Base-by-base conservation (phyloP, 768 basidiomycete species). In the Multifurca ochricompacta region DNA sequence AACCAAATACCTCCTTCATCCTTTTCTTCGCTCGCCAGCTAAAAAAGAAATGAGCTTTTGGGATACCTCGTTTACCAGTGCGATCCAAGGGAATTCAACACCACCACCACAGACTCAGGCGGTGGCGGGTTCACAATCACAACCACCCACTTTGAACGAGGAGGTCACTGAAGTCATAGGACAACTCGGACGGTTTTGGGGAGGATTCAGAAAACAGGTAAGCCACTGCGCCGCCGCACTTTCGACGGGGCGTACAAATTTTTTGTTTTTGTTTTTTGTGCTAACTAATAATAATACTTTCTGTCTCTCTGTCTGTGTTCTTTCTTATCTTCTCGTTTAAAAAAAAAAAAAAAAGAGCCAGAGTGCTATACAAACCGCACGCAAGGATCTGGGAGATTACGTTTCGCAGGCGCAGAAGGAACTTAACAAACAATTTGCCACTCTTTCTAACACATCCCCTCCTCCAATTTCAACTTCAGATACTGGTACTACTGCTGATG, bases 131-230 rank as follows among this genome's bases (percentile, higher is more conserved):
- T n/a, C n/a, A n/a, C 68, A 73, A 31, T 71, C 79, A 28, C n/a
- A n/a, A n/a, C 78, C 79, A 52, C 75, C 67, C 37, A 79, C 75
- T 52, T 71, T 96, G 40, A 85, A 94, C 64, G 86, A 94, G 64
- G 92, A 96, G 68, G 89, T 96, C 13, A 77, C 78, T 2, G 85
- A 95, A 63, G 92, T 92, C 21, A 81, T 94, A 37, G 88, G 88
- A n/a, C 85, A 90, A 63, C 73, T 95, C 11, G 82, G 84, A 27
- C 76, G 85, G 48, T 84, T 92, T 65, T 96, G 93, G 93, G 91
- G 91, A 41, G 87, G 90, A 28, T 87, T 94, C 65, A 81, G 83
- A 73, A 88, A 86, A 67, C 91, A 93, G 82, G 91, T 82, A 62
- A 59, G 81, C 64, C 45, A 4, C 19, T 23, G 7, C 35, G 2